A percentile compares a stretch with the other conserved stretches of the same genome.
Conservation (phyloP, 805 yeast genomes). For the Candida pseudofarinosa region DNA sequence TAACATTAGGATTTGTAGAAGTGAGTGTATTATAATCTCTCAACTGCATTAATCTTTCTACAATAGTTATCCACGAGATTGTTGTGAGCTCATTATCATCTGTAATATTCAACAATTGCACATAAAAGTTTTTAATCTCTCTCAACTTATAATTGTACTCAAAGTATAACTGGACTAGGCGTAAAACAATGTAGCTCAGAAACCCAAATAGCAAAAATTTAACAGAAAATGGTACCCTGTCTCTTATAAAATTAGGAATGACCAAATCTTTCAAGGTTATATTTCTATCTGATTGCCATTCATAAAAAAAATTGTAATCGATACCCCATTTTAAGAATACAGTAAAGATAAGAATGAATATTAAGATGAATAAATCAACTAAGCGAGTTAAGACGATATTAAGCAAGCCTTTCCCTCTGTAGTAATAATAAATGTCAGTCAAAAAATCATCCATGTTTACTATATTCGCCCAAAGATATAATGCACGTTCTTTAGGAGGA, state of each 20-base stretch:
- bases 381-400: conserved; percentile 68
- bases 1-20: conserved; percentile 26
- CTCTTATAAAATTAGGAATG: conserved; percentile 42
- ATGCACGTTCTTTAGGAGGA: conserved; percentile 64
- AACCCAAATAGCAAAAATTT: conserved; percentile 65
- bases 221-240: conserved; percentile 39
- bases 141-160: conserved; percentile 59
- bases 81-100: conserved; percentile 83
- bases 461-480: conserved; percentile 96
- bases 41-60: conserved; percentile 66
- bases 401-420: conserved; percentile 76
- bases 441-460: conserved; percentile 86
- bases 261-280: conserved; percentile 32
- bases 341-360: conserved; percentile 76
- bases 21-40: conserved; percentile 78
- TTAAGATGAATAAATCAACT: conserved; percentile 67
- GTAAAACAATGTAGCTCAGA: conserved; percentile 46
- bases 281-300: conserved; percentile 17
- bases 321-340: conserved; percentile 81
- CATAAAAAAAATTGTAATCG: conserved; percentile 45
- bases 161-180: conserved; percentile 51
- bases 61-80: conserved; percentile 87
- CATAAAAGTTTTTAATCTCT: conserved; percentile 77
- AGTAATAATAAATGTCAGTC: conserved; percentile 78
- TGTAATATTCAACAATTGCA: conserved; percentile 61